These are phyloP conservation scores for Macadamia integrifolia DNA, from an alignment of 164 flowering plant species.

Conservation along the genomic window DNA sequence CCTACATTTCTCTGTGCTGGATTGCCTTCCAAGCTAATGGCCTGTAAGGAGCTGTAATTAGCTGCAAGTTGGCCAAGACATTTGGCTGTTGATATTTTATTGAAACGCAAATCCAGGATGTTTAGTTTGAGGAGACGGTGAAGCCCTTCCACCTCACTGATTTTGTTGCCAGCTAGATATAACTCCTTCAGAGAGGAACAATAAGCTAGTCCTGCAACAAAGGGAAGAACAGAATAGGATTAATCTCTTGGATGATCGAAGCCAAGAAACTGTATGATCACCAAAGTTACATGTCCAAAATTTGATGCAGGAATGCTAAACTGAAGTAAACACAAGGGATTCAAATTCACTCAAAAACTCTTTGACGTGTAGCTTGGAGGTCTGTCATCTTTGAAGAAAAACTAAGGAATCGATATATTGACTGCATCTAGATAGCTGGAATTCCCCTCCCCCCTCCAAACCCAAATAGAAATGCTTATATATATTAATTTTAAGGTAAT, in stretches of 20 bases:
- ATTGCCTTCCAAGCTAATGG: conserved; percentile 90
- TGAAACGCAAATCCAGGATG: conserved; percentile 79
- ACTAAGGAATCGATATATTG: too few relatives aligned
- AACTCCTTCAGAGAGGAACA: conserved; percentile 88
- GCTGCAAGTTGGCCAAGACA: conserved; percentile 94
- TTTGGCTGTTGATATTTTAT: conserved; percentile 87
- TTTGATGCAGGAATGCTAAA: too few relatives aligned
- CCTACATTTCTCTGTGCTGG: conserved; percentile 95
- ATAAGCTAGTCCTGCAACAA: conserved; percentile 60
- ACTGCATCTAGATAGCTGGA: too few relatives aligned
- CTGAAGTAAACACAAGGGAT: too few relatives aligned
- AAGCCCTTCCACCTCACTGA: conserved; percentile 95
- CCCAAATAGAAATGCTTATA: too few relatives aligned
- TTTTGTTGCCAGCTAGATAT: conserved; percentile 88
- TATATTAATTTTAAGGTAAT: too few relatives aligned
- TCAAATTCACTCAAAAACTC: too few relatives aligned
- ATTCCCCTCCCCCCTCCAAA: too few relatives aligned
- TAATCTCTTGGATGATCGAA: neutral
- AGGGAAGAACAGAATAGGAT: conserved; percentile 3
- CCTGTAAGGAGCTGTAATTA: conserved; percentile 79
- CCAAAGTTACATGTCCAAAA: too few relatives aligned
- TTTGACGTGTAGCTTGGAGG: too few relatives aligned
- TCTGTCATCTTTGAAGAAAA: too few relatives aligned
- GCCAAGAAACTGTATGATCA: too few relatives aligned
- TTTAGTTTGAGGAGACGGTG: conserved; percentile 83